Percentiles rank a stretch among this genome's conserved stretches.
These are phyloP conservation scores for Globisporangium paddicum DNA, from an alignment of 352 stramenopile genomes.

Conservation along the genomic window DNA sequence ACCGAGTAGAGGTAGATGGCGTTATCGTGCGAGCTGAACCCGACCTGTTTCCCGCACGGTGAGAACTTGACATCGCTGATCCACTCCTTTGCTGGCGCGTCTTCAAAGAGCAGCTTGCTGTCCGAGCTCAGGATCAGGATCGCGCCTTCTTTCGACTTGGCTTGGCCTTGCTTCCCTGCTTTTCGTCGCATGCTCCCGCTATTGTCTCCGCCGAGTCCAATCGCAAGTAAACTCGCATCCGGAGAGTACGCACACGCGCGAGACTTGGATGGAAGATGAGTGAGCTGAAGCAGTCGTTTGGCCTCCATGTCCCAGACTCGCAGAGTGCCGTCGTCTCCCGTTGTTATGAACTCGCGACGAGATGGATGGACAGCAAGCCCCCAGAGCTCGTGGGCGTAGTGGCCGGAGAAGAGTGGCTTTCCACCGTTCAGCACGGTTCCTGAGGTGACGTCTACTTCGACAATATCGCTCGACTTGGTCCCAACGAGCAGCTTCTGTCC, in stretches of 20 bases:
- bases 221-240: slow-evolving; percentile 78
- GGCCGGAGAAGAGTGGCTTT: slow-evolving; percentile 49
- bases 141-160: slow-evolving; percentile 42
- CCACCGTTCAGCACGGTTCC: slow-evolving; percentile 30
- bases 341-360: slow-evolving; percentile 54
- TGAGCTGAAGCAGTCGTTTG: slow-evolving; percentile 36
- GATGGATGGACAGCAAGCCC: slow-evolving; percentile 73
- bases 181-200: slow-evolving; percentile 29
- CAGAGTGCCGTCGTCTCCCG: slow-evolving; percentile 77
- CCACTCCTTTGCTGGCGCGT: slow-evolving; percentile 61
- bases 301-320: slow-evolving; percentile 80
- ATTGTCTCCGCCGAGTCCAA: slow-evolving; percentile 75
- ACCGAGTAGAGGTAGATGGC: slow-evolving; percentile 63
- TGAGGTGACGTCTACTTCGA: slow-evolving; percentile 51
- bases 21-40: slow-evolving; percentile 72
- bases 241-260: slow-evolving; percentile 85
- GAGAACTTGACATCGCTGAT: slow-evolving; percentile 82
- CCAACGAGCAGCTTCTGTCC: slow-evolving; percentile 67
- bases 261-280: slow-evolving; percentile 35
- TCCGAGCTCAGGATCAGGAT: slow-evolving; percentile 33
- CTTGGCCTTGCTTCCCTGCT: slow-evolving; percentile 13
- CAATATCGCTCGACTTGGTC: slow-evolving; percentile 86
- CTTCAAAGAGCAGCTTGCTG: slow-evolving; percentile 42
- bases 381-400: slow-evolving; percentile 77
- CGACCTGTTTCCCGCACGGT: slow-evolving; percentile 35